phyloP scores from a whole-genome alignment of 2,329 filamentous ascomycete genomes.

The Paracoccidioides lutzii region DNA sequence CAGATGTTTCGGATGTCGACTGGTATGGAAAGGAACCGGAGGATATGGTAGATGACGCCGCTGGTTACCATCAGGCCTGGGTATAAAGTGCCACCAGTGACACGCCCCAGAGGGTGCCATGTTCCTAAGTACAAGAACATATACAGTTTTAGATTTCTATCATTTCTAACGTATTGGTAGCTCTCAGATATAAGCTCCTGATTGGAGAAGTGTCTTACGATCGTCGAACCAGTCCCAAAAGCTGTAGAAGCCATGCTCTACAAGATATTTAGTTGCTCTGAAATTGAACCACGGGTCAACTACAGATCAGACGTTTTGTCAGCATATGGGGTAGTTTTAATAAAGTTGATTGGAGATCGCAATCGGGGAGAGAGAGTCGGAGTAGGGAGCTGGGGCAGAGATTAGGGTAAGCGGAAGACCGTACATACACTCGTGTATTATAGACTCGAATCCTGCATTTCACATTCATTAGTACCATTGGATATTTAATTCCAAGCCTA shows the following conservation, averaged over 20 bases:
- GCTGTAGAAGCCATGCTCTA: slow-evolving; percentile 92
- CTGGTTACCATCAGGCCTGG: slow-evolving; percentile 98
- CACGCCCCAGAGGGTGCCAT: slow-evolving; percentile 97
- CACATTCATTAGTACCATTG: slow-evolving; percentile 21
- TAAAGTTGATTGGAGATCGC: not conserved
- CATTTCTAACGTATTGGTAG: not conserved
- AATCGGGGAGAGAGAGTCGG: not conserved
- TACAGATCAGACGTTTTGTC: slow-evolving; percentile 29
- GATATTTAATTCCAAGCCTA: not conserved
- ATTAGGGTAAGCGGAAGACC: not conserved
- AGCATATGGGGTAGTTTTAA: not conserved
- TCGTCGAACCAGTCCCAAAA: slow-evolving; percentile 99
- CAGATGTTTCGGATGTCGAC: slow-evolving; percentile 99
- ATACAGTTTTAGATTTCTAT: slow-evolving; percentile 4
- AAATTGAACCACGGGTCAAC: slow-evolving; percentile 99
- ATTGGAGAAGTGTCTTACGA: slow-evolving; percentile 41
- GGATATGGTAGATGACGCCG: slow-evolving; percentile 86
- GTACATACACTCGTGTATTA: slow-evolving; percentile 95
- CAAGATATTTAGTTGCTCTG: slow-evolving; percentile 91
- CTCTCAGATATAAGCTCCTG: not conserved
- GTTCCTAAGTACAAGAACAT: slow-evolving; percentile 45
- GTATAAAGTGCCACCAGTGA: slow-evolving; percentile 97
- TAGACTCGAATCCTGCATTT: slow-evolving; percentile 77
- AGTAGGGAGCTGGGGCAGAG: not conserved
- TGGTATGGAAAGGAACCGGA: slow-evolving; percentile 76